Conservation (phyloP, 2,329 filamentous ascomycete species). For the Talaromyces pinophilus region DNA sequence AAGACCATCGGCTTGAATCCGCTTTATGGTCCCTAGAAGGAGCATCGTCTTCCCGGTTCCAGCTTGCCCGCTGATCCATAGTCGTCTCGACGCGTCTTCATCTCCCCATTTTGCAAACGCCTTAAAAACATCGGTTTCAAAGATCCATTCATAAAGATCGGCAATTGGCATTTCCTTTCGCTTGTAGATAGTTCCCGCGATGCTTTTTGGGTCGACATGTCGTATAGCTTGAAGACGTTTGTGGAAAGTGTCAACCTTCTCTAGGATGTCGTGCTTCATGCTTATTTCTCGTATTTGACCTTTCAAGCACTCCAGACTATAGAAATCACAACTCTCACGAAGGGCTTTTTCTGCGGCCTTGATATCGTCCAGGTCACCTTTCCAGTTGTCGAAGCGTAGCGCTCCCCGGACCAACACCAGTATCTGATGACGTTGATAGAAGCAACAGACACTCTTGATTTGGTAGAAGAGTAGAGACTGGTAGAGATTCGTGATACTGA, state of each 20-base stretch:
- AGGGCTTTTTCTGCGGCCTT: too few relatives aligned
- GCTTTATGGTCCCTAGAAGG: neutral
- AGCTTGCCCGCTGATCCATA: neutral
- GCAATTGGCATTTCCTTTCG: neutral
- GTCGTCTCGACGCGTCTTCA: neutral
- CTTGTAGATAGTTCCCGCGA: neutral
- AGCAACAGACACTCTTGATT: too few relatives aligned
- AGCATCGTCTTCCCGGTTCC: neutral
- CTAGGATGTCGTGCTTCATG: too few relatives aligned
- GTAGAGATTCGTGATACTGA: too few relatives aligned
- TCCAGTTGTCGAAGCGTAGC: too few relatives aligned
- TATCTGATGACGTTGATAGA: too few relatives aligned
- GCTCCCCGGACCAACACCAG: too few relatives aligned
- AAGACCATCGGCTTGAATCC: neutral
- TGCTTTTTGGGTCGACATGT: neutral
- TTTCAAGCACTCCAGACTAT: too few relatives aligned
- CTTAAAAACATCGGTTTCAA: neutral
- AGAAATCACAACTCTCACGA: too few relatives aligned
- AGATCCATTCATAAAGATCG: neutral
- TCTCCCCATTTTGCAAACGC: neutral
- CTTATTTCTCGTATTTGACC: too few relatives aligned
- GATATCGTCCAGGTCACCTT: too few relatives aligned
- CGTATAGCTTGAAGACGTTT: neutral
- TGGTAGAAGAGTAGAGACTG: too few relatives aligned
- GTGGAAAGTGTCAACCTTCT: neutral